Evolutionary conservation across 306 rosid species (phyloP).

Genomic region (Calophaca sinica): DNA sequence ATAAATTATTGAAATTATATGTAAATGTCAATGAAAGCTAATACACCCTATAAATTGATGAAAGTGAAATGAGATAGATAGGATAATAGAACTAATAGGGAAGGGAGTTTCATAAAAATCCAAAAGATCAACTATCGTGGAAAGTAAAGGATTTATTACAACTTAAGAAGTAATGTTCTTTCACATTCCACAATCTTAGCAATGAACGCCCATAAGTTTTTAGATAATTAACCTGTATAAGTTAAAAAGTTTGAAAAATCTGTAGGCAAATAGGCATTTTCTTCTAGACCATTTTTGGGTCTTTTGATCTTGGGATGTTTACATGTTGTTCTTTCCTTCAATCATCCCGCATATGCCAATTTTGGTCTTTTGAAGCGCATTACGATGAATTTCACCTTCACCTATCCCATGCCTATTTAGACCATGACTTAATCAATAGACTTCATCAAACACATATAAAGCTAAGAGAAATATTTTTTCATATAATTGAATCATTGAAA

Average conservation of each 20-base stretch:
- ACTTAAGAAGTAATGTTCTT: background rate
- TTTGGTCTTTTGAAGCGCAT: background rate
- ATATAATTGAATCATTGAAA: too few relatives aligned
- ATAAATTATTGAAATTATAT: conserved; percentile 6
- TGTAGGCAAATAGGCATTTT: background rate
- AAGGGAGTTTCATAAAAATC: background rate
- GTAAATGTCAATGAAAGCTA: background rate
- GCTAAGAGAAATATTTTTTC: too few relatives aligned
- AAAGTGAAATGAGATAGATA: background rate
- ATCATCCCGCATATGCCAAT: background rate
- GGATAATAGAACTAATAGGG: background rate
- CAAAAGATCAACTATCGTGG: background rate
- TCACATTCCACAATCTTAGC: background rate
- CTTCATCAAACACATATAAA: background rate
- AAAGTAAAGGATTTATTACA: background rate
- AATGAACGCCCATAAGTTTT: background rate
- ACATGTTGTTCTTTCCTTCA: background rate
- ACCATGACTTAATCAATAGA: background rate
- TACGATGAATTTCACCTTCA: background rate
- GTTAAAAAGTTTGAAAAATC: background rate
- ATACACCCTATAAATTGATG: background rate
- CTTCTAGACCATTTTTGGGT: background rate
- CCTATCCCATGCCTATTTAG: background rate
- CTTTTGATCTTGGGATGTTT: background rate
- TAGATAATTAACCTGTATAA: background rate